phyloP scores from a whole-genome alignment of 768 basidiomycete genomes.

The Boletus huronensis region DNA sequence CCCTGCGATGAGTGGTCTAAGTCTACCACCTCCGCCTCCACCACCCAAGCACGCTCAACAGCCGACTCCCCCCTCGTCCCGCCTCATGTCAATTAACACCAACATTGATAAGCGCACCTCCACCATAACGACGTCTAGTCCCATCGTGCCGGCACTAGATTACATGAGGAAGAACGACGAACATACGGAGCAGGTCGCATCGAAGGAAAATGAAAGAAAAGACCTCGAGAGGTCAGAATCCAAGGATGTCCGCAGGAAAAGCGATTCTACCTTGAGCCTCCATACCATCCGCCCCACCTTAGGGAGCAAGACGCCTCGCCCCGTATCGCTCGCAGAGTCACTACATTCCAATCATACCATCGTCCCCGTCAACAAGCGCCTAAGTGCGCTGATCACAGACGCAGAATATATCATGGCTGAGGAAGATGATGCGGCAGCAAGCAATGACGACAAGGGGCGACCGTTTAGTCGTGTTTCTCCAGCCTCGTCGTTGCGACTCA shows the following conservation, averaged over 20 bases:
- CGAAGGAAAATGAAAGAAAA: slow-evolving; percentile 28
- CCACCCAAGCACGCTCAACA: slow-evolving; percentile 37
- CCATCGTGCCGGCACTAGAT: slow-evolving; percentile 56
- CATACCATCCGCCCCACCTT: slow-evolving; percentile 62
- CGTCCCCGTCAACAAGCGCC: slow-evolving; percentile 60
- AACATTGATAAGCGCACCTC: slow-evolving; percentile 42
- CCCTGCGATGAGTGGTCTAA: slow-evolving; percentile 31
- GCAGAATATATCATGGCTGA: slow-evolving; percentile 65
- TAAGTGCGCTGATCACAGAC: slow-evolving; percentile 66
- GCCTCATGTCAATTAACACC: slow-evolving; percentile 21
- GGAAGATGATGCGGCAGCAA: slow-evolving; percentile 43
- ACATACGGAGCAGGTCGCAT: slow-evolving; percentile 18
- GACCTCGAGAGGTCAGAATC: slow-evolving; percentile 36
- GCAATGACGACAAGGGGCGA: slow-evolving; percentile 15
- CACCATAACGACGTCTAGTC: slow-evolving; percentile 49
- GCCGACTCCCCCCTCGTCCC: slow-evolving; percentile 18
- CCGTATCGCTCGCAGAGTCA: slow-evolving; percentile 76
- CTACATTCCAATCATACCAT: slow-evolving; percentile 71
- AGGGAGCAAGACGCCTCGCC: slow-evolving; percentile 54
- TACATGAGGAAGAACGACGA: slow-evolving; percentile 46
- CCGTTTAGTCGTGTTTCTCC: slow-evolving; percentile 36
- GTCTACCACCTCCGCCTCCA: slow-evolving; percentile 33
- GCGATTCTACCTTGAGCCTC: slow-evolving; percentile 78
- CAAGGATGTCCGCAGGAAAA: slow-evolving; percentile 78
- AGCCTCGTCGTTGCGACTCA: slow-evolving; percentile 41